Conservation (phyloP, 164 flowering plant genomes). For the Hamamelis virginiana region DNA sequence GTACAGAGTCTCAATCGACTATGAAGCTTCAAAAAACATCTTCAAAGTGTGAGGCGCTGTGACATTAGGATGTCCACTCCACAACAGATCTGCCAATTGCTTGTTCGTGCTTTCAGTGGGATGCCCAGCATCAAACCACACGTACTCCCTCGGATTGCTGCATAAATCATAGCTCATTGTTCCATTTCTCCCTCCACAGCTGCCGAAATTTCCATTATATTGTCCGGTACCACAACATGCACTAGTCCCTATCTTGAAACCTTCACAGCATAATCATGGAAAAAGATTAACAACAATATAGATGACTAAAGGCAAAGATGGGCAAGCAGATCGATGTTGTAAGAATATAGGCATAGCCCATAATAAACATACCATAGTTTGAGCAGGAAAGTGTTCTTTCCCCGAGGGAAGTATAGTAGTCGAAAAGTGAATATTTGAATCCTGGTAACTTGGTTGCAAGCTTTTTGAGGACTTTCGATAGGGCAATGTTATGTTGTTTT, state of each 20-base stretch:
- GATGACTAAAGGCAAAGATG: too few species aligned
- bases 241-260: conserved; percentile 25
- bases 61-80: conserved; percentile 12
- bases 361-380: background rate
- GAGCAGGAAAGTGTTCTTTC: background rate
- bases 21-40: background rate
- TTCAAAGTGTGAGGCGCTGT: conserved; percentile 14
- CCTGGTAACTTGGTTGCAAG: background rate
- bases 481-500: conserved; percentile 5
- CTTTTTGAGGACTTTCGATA: background rate
- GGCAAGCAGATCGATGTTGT: too few species aligned
- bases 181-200: conserved; percentile 16
- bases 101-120: conserved; percentile 23
- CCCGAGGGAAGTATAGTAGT: conserved; percentile 4
- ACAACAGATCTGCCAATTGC: conserved; percentile 27
- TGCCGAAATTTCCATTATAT: conserved; percentile 13
- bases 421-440: conserved; percentile 12
- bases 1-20: too few species aligned
- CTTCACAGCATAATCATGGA: conserved; percentile 10
- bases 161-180: conserved; percentile 19
- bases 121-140: conserved; percentile 31
- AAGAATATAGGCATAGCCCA: too few species aligned
- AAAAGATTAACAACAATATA: too few species aligned
- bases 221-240: conserved; percentile 34
- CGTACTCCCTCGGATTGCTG: conserved; percentile 19